phyloP scores from a whole-genome alignment of 176 grass and related monocot genomes.

The Cocos nucifera region DNA sequence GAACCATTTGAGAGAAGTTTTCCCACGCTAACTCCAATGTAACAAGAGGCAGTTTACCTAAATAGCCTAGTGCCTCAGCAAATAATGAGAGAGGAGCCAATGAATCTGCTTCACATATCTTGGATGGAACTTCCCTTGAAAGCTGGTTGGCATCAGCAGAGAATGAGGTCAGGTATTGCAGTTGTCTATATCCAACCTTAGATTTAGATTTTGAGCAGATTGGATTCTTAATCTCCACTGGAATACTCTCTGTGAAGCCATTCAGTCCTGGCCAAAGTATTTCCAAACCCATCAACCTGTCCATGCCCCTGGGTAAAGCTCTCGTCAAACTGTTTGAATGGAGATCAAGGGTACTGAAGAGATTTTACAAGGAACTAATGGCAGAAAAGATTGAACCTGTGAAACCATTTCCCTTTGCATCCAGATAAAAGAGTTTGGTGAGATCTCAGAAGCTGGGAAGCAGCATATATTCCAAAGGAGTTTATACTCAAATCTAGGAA shows the following conservation, averaged over 20 bases:
- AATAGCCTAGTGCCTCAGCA: conserved; percentile 63
- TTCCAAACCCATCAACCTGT: conserved; percentile 33
- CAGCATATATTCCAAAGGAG: conserved; percentile 31
- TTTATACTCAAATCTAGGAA: conserved; percentile 54
- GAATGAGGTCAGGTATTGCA: conserved; percentile 51
- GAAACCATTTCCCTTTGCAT: conserved; percentile 51
- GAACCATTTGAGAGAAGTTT: conserved; percentile 54
- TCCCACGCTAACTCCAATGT: conserved; percentile 64
- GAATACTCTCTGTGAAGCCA: conserved; percentile 50
- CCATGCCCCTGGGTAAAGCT: conserved; percentile 47
- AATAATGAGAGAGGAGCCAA: conserved; percentile 38
- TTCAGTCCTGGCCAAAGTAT: conserved; percentile 58
- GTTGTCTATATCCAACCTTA: conserved; percentile 52
- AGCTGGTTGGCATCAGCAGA: conserved; percentile 70
- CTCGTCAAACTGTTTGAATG: conserved; percentile 69
- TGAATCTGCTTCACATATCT: conserved; percentile 39
- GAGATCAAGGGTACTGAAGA: conserved; percentile 66
- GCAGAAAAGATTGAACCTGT: conserved; percentile 58
- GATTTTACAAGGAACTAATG: conserved; percentile 44
- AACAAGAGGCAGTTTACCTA: conserved; percentile 62
- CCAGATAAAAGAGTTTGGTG: conserved; percentile 55
- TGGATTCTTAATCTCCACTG: conserved; percentile 56
- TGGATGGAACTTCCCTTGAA: conserved; percentile 39
- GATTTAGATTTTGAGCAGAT: conserved; percentile 62
- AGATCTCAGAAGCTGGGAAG: conserved; percentile 49